phyloP scores from a whole-genome alignment of 2,329 filamentous ascomycete genomes.

The Fusarium floridanum region DNA sequence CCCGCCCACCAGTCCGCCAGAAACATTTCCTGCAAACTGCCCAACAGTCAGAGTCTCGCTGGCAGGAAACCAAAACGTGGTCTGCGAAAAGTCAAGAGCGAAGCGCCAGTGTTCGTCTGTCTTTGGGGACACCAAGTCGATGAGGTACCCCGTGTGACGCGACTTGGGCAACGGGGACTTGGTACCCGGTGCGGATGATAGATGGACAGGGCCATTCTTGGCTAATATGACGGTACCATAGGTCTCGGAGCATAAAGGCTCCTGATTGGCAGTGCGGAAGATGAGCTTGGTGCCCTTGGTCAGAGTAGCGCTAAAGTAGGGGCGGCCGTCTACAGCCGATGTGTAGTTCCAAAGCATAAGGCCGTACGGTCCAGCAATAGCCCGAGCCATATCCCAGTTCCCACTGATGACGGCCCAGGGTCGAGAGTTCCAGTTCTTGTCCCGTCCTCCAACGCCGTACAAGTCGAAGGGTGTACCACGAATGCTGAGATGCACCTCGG shows the following conservation, averaged over 20 bases:
- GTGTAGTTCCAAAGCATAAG: conserved; percentile 30
- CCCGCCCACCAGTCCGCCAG: not conserved
- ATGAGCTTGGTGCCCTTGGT: not conserved
- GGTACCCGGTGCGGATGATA: conserved; percentile 7
- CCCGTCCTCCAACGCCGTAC: conserved; percentile 23
- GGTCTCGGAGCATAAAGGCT: not conserved
- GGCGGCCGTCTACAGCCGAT: conserved; percentile 15
- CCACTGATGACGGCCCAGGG: conserved; percentile 27
- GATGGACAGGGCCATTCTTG: not conserved
- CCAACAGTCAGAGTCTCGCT: conserved; percentile 16
- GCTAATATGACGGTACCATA: not conserved
- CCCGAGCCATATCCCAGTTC: conserved; percentile 28
- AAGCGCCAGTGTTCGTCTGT: conserved; percentile 15
- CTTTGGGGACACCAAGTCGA: conserved; percentile 13
- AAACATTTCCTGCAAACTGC: conserved; percentile 12
- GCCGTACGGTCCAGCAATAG: conserved; percentile 25
- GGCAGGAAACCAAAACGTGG: conserved; percentile 17
- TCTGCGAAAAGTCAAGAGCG: conserved; percentile 17
- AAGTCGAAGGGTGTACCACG: conserved; percentile 20
- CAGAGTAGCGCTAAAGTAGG: conserved; percentile 18
- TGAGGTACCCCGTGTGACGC: conserved; percentile 17
- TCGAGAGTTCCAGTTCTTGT: conserved; percentile 31
- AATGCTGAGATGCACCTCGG: conserved; percentile 16
- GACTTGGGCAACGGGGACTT: conserved; percentile 8
- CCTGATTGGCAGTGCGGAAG: not conserved